Evolutionary conservation across 2,329 filamentous ascomycete species (phyloP).

Genomic region (Pseudocercospora macadamiae): DNA sequence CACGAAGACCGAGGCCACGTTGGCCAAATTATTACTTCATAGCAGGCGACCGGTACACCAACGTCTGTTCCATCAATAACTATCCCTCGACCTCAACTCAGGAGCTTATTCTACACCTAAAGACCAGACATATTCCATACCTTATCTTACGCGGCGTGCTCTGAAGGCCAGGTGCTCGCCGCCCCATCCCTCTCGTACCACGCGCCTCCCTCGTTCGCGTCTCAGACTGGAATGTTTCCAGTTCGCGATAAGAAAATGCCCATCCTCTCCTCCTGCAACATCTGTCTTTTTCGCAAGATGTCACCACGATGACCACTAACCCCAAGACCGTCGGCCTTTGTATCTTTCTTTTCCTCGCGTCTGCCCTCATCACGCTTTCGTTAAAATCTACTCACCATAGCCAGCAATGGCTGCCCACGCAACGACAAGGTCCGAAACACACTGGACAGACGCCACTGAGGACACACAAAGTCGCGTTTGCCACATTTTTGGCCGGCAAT

Average conservation of each 20-base stretch:
- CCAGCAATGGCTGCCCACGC: constrained; percentile 25
- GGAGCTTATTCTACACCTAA: not conserved
- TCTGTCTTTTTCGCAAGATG: constrained; percentile 17
- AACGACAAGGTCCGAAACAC: constrained; percentile 11
- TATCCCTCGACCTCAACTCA: not conserved
- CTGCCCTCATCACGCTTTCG: constrained; percentile 38
- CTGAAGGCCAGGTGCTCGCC: constrained; percentile 1
- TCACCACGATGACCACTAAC: constrained; percentile 28
- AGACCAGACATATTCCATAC: not conserved
- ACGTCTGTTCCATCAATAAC: not conserved
- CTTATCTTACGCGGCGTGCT: not conserved
- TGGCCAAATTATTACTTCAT: not conserved
- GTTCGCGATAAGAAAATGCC: constrained; percentile 11
- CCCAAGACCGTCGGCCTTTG: constrained; percentile 37
- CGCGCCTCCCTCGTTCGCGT: not conserved
- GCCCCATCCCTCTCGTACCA: constrained; percentile 7
- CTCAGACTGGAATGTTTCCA: constrained; percentile 3
- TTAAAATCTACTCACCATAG: constrained; percentile 29
- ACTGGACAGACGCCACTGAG: constrained; percentile 23
- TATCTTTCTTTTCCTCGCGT: constrained; percentile 40
- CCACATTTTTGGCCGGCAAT: constrained; percentile 42
- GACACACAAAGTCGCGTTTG: constrained; percentile 41
- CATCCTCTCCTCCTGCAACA: constrained; percentile 9
- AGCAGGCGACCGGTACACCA: not conserved
- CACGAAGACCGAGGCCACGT: not conserved